Conservation (phyloP, 495 filamentous ascomycete species). For the Penicillium roqueforti region DNA sequence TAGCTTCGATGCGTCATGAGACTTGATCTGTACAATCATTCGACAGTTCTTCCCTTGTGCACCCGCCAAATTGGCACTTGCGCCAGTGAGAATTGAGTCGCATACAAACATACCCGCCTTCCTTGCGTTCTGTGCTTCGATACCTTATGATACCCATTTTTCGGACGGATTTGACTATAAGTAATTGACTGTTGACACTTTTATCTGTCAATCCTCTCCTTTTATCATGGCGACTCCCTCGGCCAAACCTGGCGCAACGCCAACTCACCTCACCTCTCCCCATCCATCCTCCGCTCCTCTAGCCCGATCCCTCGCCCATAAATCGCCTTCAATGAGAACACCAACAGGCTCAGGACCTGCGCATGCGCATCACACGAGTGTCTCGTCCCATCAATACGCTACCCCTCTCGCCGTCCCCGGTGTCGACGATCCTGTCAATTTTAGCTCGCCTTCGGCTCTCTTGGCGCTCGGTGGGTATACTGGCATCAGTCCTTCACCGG, state of each 20-base stretch:
- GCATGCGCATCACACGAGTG: constrained; percentile 24
- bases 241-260: constrained; percentile 44
- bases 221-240: constrained; percentile 44
- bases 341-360: constrained; percentile 38
- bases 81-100: constrained; percentile 3
- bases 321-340: constrained; percentile 43
- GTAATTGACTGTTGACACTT: not conserved
- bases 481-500: constrained; percentile 42
- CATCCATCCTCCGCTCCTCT: constrained; percentile 39
- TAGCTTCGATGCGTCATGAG: constrained; percentile 1
- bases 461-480: constrained; percentile 41
- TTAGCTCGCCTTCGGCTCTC: constrained; percentile 45
- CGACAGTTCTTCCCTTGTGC: not conserved
- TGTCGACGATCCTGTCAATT: constrained; percentile 41
- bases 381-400: constrained; percentile 39
- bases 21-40: not conserved
- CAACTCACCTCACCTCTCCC: constrained; percentile 46
- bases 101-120: constrained; percentile 9
- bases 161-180: not conserved
- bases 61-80: not conserved
- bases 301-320: constrained; percentile 40
- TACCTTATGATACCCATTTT: constrained; percentile 2
- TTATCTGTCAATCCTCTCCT: not conserved
- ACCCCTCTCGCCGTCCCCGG: constrained; percentile 38
- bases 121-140: constrained; percentile 2